Evolutionary conservation across 495 filamentous ascomycete genomes (phyloP).

Genomic region (Geoglossum glabrum): DNA sequence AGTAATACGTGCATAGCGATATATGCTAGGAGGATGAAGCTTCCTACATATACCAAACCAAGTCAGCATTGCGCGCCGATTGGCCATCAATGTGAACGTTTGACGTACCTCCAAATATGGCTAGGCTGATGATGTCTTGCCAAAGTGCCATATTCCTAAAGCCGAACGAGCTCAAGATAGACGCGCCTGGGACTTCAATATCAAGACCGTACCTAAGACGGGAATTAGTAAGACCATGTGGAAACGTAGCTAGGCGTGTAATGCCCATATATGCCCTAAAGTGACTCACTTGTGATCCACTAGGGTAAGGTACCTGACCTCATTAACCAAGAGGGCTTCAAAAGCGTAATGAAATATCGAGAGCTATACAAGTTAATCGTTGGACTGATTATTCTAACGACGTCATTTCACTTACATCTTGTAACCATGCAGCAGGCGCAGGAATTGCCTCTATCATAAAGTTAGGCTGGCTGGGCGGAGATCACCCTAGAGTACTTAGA

Average conservation of each 20-base stretch:
- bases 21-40: slow-evolving; percentile 80
- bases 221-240: background rate
- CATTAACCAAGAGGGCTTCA: slow-evolving; percentile 91
- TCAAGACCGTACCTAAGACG: slow-evolving; percentile 41
- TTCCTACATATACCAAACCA: slow-evolving; percentile 27
- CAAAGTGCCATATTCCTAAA: slow-evolving; percentile 72
- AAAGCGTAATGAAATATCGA: slow-evolving; percentile 99
- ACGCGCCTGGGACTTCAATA: slow-evolving; percentile 86
- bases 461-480: background rate
- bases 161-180: slow-evolving; percentile 84
- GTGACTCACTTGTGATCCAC: slow-evolving; percentile 62
- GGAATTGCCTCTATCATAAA: slow-evolving; percentile 50
- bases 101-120: slow-evolving; percentile 30
- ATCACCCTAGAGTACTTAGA: background rate
- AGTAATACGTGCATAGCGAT: slow-evolving; percentile 81
- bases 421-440: slow-evolving; percentile 62
- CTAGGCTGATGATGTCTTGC: slow-evolving; percentile 66
- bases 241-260: too few species aligned
- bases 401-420: slow-evolving; percentile 35
- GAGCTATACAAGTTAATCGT: slow-evolving; percentile 27
- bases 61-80: background rate
- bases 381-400: background rate
- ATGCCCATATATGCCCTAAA: background rate
- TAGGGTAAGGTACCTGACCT: slow-evolving; percentile 77
- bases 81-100: background rate